phyloP scores from a whole-genome alignment of 108 stramenopile genomes.

The Seminavis robusta region DNA sequence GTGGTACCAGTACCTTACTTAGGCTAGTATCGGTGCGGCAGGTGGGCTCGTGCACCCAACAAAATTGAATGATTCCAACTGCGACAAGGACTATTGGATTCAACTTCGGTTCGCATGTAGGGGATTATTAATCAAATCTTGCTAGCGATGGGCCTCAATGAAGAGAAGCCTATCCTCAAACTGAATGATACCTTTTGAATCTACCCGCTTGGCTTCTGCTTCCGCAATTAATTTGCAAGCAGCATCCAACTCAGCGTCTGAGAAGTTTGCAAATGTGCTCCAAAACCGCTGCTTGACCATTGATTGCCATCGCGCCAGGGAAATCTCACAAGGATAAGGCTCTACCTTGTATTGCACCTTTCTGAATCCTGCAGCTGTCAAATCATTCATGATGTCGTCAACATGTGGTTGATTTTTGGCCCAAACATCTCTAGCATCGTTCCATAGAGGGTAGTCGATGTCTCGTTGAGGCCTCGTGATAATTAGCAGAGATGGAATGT shows the following conservation, averaged over 20 bases:
- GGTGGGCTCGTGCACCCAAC: no score
- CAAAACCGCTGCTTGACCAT: constrained; percentile 62
- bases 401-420: constrained; percentile 49
- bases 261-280: constrained; percentile 71
- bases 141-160: constrained; percentile 28
- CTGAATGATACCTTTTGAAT: constrained; percentile 39
- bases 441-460: constrained; percentile 74
- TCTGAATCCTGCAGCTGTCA: constrained; percentile 47
- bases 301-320: constrained; percentile 32
- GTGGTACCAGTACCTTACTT: no score
- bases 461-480: constrained; percentile 59
- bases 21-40: no score
- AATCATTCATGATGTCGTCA: constrained; percentile 26
- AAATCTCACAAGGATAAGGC: constrained; percentile 38
- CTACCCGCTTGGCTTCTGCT: constrained; percentile 14
- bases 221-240: constrained; percentile 36
- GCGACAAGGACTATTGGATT: no score
- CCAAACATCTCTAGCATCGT: constrained; percentile 53
- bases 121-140: no score
- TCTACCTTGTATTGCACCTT: constrained; percentile 31
- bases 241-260: constrained; percentile 41
- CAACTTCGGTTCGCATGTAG: no score
- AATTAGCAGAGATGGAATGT: constrained; percentile 34
- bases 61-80: no score
- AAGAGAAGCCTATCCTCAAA: constrained; percentile 72